phyloP scores from a whole-genome alignment of 495 filamentous ascomycete genomes.

The Xylaria nigripes region DNA sequence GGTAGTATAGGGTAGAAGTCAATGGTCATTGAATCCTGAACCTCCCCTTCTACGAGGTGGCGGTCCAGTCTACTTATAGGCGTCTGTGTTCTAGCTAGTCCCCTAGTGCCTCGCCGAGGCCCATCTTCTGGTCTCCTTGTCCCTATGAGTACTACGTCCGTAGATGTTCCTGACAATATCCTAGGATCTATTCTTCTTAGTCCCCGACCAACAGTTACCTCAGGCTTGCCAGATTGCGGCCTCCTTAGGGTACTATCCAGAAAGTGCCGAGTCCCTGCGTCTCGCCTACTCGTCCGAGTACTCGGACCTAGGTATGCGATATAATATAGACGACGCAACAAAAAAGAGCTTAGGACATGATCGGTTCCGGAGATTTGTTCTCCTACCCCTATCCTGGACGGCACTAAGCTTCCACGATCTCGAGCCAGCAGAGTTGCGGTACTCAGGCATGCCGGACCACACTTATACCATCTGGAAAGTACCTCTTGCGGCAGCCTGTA shows the following conservation, averaged over 20 bases:
- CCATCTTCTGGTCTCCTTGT: too few relatives aligned
- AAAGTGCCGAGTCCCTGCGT: neutral
- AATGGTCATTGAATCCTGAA: too few relatives aligned
- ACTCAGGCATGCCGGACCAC: neutral
- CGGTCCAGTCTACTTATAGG: too few relatives aligned
- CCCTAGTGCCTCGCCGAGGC: too few relatives aligned
- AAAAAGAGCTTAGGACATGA: neutral
- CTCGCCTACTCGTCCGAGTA: neutral
- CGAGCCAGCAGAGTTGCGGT: neutral
- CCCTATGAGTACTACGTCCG: too few relatives aligned
- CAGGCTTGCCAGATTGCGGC: neutral
- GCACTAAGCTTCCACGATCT: neutral
- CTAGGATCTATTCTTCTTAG: too few relatives aligned
- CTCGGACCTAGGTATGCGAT: neutral
- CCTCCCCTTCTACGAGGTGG: too few relatives aligned
- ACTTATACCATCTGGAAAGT: slow-evolving; percentile 3
- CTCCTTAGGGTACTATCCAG: slow-evolving; percentile 2
- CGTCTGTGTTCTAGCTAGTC: too few relatives aligned
- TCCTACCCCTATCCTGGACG: slow-evolving; percentile 4
- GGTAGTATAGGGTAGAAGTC: too few relatives aligned
- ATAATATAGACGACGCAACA: neutral
- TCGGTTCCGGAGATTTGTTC: neutral
- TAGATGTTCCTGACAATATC: too few relatives aligned
- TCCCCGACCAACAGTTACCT: slow-evolving; percentile 1
- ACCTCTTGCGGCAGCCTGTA: neutral